Evolutionary conservation across 495 filamentous ascomycete genomes (phyloP).

Genomic region (Astrothelium macrocarpum): DNA sequence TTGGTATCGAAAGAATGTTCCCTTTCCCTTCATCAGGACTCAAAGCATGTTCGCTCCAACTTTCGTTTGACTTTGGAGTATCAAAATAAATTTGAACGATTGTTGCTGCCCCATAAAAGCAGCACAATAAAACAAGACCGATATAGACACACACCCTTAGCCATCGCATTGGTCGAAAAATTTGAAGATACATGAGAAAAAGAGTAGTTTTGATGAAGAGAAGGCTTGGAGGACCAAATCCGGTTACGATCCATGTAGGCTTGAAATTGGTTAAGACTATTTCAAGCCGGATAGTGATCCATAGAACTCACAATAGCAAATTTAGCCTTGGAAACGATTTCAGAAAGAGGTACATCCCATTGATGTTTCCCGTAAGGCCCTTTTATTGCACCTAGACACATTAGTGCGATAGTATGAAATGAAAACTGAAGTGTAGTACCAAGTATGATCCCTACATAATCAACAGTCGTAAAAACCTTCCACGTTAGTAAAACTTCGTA

Average conservation of each 20-base stretch:
- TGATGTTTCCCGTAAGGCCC: not conserved
- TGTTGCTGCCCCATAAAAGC: not conserved
- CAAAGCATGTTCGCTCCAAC: not conserved
- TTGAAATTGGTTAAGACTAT: not conserved
- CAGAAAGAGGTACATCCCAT: not conserved
- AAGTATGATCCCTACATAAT: not conserved
- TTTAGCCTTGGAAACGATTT: not conserved
- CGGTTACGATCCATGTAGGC: not conserved
- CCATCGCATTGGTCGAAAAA: constrained; percentile 16
- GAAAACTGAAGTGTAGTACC: not conserved
- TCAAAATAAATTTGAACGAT: not conserved
- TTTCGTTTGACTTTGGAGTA: not conserved
- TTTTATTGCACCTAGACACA: not conserved
- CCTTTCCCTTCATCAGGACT: not conserved
- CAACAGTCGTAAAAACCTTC: not conserved
- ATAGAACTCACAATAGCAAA: not conserved
- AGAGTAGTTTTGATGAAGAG: constrained; percentile 15
- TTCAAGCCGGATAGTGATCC: not conserved
- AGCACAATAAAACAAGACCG: not conserved
- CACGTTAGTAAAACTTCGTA: not conserved
- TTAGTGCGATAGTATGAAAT: not conserved
- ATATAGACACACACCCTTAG: constrained; percentile 11
- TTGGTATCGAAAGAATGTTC: not conserved
- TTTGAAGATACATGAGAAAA: constrained; percentile 17
- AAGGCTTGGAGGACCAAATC: not conserved